Conservation (phyloP, 1,139 yeast species). For the Meyerozyma carpophila region DNA sequence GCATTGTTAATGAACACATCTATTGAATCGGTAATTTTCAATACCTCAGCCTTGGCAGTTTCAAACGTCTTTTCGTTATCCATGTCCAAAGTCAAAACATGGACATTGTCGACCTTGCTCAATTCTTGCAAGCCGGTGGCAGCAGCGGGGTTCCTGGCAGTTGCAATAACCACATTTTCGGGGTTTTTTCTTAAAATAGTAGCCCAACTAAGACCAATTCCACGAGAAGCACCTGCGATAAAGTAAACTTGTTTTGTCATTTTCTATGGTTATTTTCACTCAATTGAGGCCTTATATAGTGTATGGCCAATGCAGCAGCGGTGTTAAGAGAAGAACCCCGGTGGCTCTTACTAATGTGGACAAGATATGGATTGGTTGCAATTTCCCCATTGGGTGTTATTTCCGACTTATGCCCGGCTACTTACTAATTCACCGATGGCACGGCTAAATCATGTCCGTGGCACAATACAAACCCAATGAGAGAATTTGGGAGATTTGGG, state of each 20-base stretch:
- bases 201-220: slow-evolving; percentile 14
- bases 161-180: slow-evolving; percentile 10
- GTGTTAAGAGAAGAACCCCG: no score
- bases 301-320: no score
- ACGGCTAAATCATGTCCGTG: no score
- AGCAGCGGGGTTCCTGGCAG: slow-evolving; percentile 6
- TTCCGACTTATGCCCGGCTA: no score
- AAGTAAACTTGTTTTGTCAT: neutral
- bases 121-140: slow-evolving; percentile 10
- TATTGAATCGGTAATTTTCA: slow-evolving; percentile 2
- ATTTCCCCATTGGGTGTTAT: no score
- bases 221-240: slow-evolving; percentile 19
- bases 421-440: no score
- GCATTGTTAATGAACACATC: slow-evolving; percentile 4
- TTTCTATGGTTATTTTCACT: neutral
- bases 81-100: slow-evolving; percentile 5
- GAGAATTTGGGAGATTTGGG: no score
- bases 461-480: no score
- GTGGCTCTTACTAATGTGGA: no score
- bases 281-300: no score
- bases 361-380: no score
- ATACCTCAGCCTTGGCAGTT: neutral
- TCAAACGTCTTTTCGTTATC: neutral
- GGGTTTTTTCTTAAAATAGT: slow-evolving; percentile 8
- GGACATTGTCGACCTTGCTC: slow-evolving; percentile 4